These are phyloP conservation scores for Globisporangium splendens DNA, from an alignment of 352 stramenopile genomes.

Conservation along the genomic window DNA sequence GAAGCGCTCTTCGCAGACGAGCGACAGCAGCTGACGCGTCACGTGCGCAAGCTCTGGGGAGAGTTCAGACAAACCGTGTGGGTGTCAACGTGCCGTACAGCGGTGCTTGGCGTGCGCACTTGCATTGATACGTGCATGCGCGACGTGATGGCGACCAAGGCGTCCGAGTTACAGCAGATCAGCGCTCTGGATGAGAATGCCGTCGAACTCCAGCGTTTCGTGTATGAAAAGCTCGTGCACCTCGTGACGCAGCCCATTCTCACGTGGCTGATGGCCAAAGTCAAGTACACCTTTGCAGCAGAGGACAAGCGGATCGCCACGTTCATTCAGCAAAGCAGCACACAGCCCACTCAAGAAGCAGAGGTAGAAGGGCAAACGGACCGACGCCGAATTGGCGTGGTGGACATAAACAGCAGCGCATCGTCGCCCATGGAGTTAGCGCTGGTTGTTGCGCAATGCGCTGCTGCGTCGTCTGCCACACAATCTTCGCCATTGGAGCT, in stretches of 20 bases:
- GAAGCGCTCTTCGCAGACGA: constrained; percentile 51
- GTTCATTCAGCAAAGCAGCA: not conserved
- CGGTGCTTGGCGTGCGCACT: constrained; percentile 21
- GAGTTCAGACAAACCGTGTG: constrained; percentile 45
- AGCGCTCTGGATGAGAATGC: constrained; percentile 38
- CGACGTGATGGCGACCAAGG: constrained; percentile 34
- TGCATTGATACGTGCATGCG: constrained; percentile 30
- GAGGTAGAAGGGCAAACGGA: constrained; percentile 10
- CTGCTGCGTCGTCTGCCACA: not conserved
- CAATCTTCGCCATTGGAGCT: not conserved
- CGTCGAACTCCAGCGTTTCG: constrained; percentile 21
- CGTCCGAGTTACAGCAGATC: constrained; percentile 39
- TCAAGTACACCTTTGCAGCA: constrained; percentile 27
- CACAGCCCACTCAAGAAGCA: constrained; percentile 1
- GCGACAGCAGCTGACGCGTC: constrained; percentile 25
- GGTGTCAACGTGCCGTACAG: constrained; percentile 12
- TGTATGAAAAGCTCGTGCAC: constrained; percentile 32
- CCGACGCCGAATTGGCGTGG: not conserved
- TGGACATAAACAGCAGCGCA: constrained; percentile 13
- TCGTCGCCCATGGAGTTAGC: constrained; percentile 17
- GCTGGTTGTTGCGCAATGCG: not conserved
- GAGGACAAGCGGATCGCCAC: constrained; percentile 20
- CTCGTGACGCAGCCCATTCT: constrained; percentile 39
- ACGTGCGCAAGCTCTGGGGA: constrained; percentile 44
- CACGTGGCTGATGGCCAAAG: constrained; percentile 30